Conservation (phyloP, 148 eudicot genomes). For the Amaranthus palmeri region DNA sequence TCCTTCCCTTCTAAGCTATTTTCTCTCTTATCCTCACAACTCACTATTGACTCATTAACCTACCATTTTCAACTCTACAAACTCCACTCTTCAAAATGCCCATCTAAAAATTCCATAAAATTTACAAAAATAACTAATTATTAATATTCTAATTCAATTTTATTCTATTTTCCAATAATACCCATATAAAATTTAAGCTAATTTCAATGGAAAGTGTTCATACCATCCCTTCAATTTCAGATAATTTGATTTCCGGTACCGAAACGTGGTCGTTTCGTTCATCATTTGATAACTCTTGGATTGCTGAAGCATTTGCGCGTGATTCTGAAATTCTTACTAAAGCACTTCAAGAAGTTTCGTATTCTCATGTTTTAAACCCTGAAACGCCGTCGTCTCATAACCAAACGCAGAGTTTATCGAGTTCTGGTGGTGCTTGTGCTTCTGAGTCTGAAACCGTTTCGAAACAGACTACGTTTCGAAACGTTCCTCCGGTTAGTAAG, state of each 20-base stretch:
- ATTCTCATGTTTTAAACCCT: neutral
- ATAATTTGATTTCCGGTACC: conserved; percentile 27
- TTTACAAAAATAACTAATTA: neutral
- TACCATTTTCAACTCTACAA: neutral
- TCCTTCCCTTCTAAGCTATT: neutral
- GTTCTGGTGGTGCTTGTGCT: conserved; percentile 7
- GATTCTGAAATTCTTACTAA: conserved; percentile 50
- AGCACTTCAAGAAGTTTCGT: conserved; percentile 16
- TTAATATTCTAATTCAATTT: neutral
- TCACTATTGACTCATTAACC: neutral
- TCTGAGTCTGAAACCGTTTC: conserved; percentile 30
- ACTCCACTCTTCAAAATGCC: neutral
- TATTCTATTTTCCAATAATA: too few species aligned
- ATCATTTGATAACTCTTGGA: conserved; percentile 47
- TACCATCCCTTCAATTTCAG: conserved; percentile 45
- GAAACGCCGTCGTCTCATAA: conserved; percentile 19
- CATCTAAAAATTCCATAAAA: neutral
- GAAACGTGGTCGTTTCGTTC: conserved; percentile 56
- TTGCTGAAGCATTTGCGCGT: conserved; percentile 44
- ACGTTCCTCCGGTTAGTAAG: conserved; percentile 15
- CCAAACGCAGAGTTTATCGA: conserved; percentile 10
- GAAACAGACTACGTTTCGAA: conserved; percentile 26
- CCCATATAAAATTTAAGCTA: neutral
- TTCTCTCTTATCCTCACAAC: neutral
- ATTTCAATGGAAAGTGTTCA: neutral